Base-by-base conservation (phyloP, 768 basidiomycete species). In the Suillus brevipes region DNA sequence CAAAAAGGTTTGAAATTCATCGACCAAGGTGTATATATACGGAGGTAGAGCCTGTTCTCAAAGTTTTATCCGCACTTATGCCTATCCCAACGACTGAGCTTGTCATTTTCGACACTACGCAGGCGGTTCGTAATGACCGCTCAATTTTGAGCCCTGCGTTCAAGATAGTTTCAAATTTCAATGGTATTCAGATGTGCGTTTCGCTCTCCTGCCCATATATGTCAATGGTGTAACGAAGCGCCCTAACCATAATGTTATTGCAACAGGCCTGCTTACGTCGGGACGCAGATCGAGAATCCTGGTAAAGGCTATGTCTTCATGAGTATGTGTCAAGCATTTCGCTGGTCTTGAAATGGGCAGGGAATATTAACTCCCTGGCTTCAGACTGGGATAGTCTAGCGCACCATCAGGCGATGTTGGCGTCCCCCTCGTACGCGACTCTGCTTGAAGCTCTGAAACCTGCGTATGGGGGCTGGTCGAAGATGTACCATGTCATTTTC, bases 341-440 rank as follows among this genome's bases (percentile, higher is more conserved):
- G 23, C 10, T 14, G 16, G 16, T 40, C 4, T 23, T n/a, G 36
- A 34, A 38, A 38, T 4, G 23, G 23, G 23, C 25, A 4, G 23
- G 12, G 4, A 18, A 25, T 60, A 31, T 31, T 31, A 16, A 23
- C 8, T 3, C 20, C 57, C 23, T 36, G n/a, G 23, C 14, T 14
- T 60, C 34, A 76, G 73, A 76, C 61, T 75, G 75, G 73, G 75
- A 73, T 14, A 71, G 14, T 43, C 65, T 61, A 12, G 71, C 75
- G 13, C 40, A 66, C 20, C 75, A 75, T 64, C 38, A 66, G 43
- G 61, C 65, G 1, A 0, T 71, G 49, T 63, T 69, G 0, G 40
- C 4, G 43, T 28, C 10, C 38, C 42, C 63, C 2, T 40, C 42
- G 9, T 71, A 71, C 38, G 2, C 42, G 5, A 37, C 2, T 3